These are phyloP conservation scores for Suzukiozyma palmioleophila DNA, from an alignment of 1,139 yeast species.

Conservation along the genomic window DNA sequence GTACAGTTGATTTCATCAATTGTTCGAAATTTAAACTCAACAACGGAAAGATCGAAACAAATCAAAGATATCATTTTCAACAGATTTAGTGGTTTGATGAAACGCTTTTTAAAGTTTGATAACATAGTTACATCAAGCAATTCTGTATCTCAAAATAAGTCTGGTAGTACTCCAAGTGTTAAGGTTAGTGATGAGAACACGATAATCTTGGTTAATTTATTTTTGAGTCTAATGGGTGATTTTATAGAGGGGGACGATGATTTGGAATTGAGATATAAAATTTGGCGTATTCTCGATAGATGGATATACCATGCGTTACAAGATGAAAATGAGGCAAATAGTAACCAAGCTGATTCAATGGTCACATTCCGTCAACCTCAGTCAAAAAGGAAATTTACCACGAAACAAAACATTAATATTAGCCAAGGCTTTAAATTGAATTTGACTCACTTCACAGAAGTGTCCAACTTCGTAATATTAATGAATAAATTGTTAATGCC, in stretches of 20 bases:
- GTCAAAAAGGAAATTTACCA: constrained; percentile 17
- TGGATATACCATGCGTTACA: constrained; percentile 56
- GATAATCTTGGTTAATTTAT: constrained; percentile 30
- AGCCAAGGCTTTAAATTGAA: constrained; percentile 30
- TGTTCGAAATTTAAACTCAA: constrained; percentile 25
- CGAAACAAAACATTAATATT: constrained; percentile 27
- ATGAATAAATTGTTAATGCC: constrained; percentile 33
- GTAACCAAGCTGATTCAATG: background rate
- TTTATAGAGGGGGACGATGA: constrained; percentile 40
- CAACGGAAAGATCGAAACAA: constrained; percentile 22
- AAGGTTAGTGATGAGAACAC: constrained; percentile 34
- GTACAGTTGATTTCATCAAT: constrained; percentile 41
- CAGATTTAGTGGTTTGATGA: constrained; percentile 33
- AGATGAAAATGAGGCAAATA: constrained; percentile 5
- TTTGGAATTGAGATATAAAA: constrained; percentile 33
- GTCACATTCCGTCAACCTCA: constrained; percentile 5
- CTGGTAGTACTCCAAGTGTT: constrained; percentile 23
- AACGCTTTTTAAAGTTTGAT: constrained; percentile 38
- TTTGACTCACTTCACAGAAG: constrained; percentile 45
- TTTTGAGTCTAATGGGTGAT: constrained; percentile 41
- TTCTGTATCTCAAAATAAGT: constrained; percentile 15
- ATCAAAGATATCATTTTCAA: constrained; percentile 28
- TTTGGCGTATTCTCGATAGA: constrained; percentile 73
- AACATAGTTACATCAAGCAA: constrained; percentile 29
- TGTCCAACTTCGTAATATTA: constrained; percentile 58